A percentile compares a stretch with the other conserved stretches of the same genome.
phyloP scores from a whole-genome alignment of 345 rosid species.

The Euphorbia tirucalli region DNA sequence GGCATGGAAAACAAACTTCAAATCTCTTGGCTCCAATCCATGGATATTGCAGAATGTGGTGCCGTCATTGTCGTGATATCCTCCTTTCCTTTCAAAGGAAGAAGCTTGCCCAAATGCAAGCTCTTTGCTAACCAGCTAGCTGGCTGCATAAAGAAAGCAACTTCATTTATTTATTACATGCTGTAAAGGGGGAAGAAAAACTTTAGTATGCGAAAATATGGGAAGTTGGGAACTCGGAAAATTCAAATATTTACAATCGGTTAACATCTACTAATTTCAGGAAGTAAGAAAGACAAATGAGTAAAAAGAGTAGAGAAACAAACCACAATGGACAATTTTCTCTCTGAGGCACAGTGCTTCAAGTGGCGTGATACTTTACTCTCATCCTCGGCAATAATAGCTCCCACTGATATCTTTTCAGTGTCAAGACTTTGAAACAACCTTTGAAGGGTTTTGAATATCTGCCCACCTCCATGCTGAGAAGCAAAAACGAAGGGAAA shows the following conservation, averaged over 20 bases:
- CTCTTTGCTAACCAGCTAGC: conserved; percentile 50
- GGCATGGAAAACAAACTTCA: conserved; percentile 24
- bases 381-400: conserved; percentile 47
- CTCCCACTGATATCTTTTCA: conserved; percentile 40
- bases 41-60: conserved; percentile 10
- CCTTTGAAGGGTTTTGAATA: conserved; percentile 47
- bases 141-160: conserved; percentile 30
- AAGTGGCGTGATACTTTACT: conserved; percentile 52
- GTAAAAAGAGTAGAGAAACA: conserved; percentile 9
- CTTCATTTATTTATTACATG: neutral
- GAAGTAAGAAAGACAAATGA: neutral
- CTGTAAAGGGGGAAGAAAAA: neutral
- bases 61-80: conserved; percentile 5
- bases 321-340: conserved; percentile 54
- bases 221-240: neutral
- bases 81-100: conserved; percentile 24
- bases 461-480: neutral
- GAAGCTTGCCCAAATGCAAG: conserved; percentile 43
- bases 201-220: no score
- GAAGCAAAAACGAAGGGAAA: neutral
- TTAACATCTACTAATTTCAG: neutral
- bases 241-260: neutral
- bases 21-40: conserved; percentile 46
- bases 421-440: conserved; percentile 41
- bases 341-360: conserved; percentile 55